These are phyloP conservation scores for Exophiala mesophila DNA, from an alignment of 2,329 filamentous ascomycete species.

Conservation along the genomic window DNA sequence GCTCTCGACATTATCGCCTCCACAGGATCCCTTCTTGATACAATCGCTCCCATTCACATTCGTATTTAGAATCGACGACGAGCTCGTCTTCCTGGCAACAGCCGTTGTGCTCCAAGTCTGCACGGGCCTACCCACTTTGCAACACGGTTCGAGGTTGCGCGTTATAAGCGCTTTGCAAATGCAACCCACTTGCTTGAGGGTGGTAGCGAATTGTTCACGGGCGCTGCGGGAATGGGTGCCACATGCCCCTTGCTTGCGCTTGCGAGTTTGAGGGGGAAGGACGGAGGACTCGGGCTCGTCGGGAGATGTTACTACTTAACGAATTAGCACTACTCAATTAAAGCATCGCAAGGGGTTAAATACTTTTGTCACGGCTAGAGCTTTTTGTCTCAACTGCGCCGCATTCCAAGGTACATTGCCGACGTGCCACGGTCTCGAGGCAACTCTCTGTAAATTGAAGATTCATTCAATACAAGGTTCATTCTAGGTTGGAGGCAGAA, in stretches of 20 bases:
- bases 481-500: slow-evolving; percentile 7
- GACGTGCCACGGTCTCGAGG: slow-evolving; percentile 5
- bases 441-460: slow-evolving; percentile 8
- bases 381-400: slow-evolving; percentile 4
- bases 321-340: slow-evolving; percentile 2
- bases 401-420: slow-evolving; percentile 5
- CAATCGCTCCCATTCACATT: too few relatives aligned
- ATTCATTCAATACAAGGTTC: slow-evolving; percentile 8
- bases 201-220: slow-evolving; percentile 3
- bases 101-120: slow-evolving; percentile 6
- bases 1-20: slow-evolving; percentile 2
- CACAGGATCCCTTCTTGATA: slow-evolving; percentile 4
- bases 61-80: slow-evolving; percentile 4
- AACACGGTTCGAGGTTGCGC: slow-evolving; percentile 4
- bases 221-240: slow-evolving; percentile 5
- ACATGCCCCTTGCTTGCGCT: slow-evolving; percentile 4
- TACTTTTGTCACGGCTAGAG: slow-evolving; percentile 2
- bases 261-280: slow-evolving; percentile 1
- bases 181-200: slow-evolving; percentile 4
- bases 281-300: slow-evolving; percentile 1
- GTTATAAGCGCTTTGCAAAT: slow-evolving; percentile 4
- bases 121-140: slow-evolving; percentile 2
- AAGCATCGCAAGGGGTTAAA: background rate
- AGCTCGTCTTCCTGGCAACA: slow-evolving; percentile 6
- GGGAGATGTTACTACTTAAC: slow-evolving; percentile 4